Conservation (phyloP, 2,329 filamentous ascomycete genomes). For the Neopestalotiopsis clavispora region DNA sequence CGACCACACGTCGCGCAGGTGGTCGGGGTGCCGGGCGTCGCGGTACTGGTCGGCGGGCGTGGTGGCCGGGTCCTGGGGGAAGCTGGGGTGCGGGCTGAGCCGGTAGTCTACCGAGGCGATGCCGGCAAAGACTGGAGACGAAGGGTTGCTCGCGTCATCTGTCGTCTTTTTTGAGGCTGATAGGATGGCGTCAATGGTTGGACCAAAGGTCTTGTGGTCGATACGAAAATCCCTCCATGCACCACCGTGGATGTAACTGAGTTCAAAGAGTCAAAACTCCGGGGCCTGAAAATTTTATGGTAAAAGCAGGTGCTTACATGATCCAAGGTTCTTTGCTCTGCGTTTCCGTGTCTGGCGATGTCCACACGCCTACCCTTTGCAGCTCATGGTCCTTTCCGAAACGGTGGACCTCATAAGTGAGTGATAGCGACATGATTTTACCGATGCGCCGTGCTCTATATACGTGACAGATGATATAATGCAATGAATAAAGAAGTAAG, state of each 20-base stretch:
- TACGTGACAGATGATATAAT: not conserved
- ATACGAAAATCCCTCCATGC: slow-evolving; percentile 65
- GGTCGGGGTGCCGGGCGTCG: slow-evolving; percentile 61
- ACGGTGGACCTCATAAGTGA: slow-evolving; percentile 32
- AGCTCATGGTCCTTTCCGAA: slow-evolving; percentile 41
- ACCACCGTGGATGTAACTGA: slow-evolving; percentile 64
- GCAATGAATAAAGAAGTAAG: not conserved
- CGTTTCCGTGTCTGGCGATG: slow-evolving; percentile 27
- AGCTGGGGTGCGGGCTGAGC: slow-evolving; percentile 58
- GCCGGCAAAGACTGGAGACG: slow-evolving; percentile 51
- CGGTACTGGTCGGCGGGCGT: slow-evolving; percentile 40
- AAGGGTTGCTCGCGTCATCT: not conserved
- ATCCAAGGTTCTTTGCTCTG: slow-evolving; percentile 33
- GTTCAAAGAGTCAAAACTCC: not conserved
- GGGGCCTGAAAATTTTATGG: not conserved
- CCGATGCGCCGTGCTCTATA: not conserved
- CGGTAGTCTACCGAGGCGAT: slow-evolving; percentile 71
- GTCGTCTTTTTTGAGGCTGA: slow-evolving; percentile 21
- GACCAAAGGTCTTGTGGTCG: slow-evolving; percentile 47
- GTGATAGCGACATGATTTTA: slow-evolving; percentile 31
- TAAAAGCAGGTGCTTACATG: slow-evolving; percentile 27
- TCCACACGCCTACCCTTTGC: slow-evolving; percentile 54
- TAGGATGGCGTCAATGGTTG: slow-evolving; percentile 44
- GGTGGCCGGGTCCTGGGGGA: slow-evolving; percentile 47
- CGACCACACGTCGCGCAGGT: slow-evolving; percentile 60